A percentile compares a stretch with the other conserved stretches of the same genome.
Evolutionary conservation across 805 yeast genomes (phyloP).

Genomic region (Saturnispora quitensis): DNA sequence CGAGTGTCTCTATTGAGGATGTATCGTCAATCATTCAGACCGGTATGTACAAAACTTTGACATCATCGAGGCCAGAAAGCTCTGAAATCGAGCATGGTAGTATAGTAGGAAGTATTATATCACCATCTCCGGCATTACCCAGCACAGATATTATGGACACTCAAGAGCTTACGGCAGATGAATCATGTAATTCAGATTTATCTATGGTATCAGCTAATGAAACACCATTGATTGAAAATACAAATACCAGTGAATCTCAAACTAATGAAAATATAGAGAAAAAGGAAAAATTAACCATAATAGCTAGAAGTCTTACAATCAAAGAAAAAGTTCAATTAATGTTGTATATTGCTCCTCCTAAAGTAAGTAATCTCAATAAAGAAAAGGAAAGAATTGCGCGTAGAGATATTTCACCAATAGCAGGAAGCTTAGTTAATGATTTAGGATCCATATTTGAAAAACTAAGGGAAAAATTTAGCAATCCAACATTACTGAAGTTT

Average conservation of each 20-base stretch:
- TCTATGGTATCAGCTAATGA: background rate
- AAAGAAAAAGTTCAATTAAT: background rate
- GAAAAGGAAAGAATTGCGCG: constrained; percentile 38
- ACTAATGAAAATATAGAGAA: background rate
- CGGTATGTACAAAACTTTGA: background rate
- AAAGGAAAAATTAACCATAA: background rate
- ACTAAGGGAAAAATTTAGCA: constrained; percentile 17
- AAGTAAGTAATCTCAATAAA: constrained; percentile 11
- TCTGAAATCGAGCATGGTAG: background rate
- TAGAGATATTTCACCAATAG: constrained; percentile 35
- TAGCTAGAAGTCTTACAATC: background rate
- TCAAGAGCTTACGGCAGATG: background rate
- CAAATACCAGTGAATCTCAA: background rate
- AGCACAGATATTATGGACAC: background rate
- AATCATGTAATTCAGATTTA: background rate
- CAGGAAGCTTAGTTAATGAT: constrained; percentile 20
- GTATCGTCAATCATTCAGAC: background rate
- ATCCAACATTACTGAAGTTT: constrained; percentile 18
- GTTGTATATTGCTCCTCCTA: background rate
- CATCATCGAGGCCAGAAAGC: background rate
- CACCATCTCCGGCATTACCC: background rate
- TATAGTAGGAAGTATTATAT: background rate
- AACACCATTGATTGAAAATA: background rate
- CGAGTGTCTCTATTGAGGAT: background rate
- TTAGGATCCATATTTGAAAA: constrained; percentile 16